Percentiles rank a stretch among this genome's conserved stretches.
Conservation (phyloP, 2,329 filamentous ascomycete genomes). For the Conoideocrella luteorostrata region DNA sequence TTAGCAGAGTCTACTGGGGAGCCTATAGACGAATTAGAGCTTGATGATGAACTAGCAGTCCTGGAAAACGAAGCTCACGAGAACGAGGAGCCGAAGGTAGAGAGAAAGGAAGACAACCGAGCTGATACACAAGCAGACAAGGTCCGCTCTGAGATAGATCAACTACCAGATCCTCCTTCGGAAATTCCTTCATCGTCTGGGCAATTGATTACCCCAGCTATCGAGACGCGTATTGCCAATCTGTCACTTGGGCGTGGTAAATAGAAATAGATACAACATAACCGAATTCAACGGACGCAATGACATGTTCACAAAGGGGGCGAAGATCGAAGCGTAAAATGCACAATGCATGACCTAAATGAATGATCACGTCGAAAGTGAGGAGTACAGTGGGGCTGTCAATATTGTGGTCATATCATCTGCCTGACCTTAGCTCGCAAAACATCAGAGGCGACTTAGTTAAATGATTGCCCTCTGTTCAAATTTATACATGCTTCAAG, state of each 20-base stretch:
- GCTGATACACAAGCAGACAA: constrained; percentile 41
- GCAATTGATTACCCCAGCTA: constrained; percentile 25
- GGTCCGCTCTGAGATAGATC: constrained; percentile 47
- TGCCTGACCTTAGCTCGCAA: too few relatives aligned
- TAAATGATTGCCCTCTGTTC: too few relatives aligned
- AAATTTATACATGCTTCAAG: too few relatives aligned
- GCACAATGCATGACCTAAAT: too few relatives aligned
- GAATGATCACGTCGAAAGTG: too few relatives aligned
- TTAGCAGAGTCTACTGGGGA: constrained; percentile 56
- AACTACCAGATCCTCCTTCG: constrained; percentile 35
- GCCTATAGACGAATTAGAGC: constrained; percentile 68
- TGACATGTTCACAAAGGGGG: too few relatives aligned
- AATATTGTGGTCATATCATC: too few relatives aligned
- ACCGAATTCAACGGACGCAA: neutral
- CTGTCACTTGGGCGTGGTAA: constrained; percentile 15
- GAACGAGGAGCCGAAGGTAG: constrained; percentile 46
- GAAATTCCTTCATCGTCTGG: constrained; percentile 26
- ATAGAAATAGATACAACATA: neutral
- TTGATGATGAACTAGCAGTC: constrained; percentile 80
- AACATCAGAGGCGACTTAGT: too few relatives aligned
- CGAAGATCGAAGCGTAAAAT: too few relatives aligned
- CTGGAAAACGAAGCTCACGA: constrained; percentile 57
- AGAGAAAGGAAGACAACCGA: constrained; percentile 35
- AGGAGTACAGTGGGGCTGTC: too few relatives aligned
- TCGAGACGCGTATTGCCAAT: constrained; percentile 31